These are phyloP conservation scores for Moricandia arvensis DNA, from an alignment of 345 rosid genomes.

Conservation along the genomic window DNA sequence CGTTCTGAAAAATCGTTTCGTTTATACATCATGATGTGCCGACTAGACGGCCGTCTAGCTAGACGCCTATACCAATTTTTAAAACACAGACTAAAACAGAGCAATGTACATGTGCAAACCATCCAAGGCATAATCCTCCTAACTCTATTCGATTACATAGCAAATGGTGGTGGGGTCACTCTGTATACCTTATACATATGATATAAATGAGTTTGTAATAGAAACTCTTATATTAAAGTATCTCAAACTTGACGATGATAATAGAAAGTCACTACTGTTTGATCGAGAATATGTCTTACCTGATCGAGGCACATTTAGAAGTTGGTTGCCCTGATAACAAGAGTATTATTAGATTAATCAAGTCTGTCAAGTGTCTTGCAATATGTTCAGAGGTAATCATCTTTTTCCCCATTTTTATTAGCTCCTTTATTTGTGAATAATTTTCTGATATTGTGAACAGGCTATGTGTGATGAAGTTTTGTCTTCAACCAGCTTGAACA, in stretches of 20 bases:
- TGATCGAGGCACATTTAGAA: too few relatives aligned
- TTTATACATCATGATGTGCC: too few relatives aligned
- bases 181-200: too few relatives aligned
- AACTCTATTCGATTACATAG: neutral
- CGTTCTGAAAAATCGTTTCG: too few relatives aligned
- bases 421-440: neutral
- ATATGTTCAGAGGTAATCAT: neutral
- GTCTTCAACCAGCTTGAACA: slow-evolving; percentile 13
- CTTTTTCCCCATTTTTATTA: neutral
- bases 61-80: too few relatives aligned
- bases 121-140: neutral
- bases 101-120: neutral
- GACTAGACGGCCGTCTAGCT: too few relatives aligned
- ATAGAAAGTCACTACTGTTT: too few relatives aligned
- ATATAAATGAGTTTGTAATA: too few relatives aligned
- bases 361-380: neutral
- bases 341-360: neutral
- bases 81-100: neutral
- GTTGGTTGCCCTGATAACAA: neutral
- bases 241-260: too few relatives aligned
- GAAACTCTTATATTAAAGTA: too few relatives aligned
- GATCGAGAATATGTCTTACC: too few relatives aligned
- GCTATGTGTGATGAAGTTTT: neutral
- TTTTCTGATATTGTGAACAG: neutral
- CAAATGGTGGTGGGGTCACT: neutral